These are phyloP conservation scores for Phaeotremella skinneri DNA, from an alignment of 768 basidiomycete species.

Conservation along the genomic window DNA sequence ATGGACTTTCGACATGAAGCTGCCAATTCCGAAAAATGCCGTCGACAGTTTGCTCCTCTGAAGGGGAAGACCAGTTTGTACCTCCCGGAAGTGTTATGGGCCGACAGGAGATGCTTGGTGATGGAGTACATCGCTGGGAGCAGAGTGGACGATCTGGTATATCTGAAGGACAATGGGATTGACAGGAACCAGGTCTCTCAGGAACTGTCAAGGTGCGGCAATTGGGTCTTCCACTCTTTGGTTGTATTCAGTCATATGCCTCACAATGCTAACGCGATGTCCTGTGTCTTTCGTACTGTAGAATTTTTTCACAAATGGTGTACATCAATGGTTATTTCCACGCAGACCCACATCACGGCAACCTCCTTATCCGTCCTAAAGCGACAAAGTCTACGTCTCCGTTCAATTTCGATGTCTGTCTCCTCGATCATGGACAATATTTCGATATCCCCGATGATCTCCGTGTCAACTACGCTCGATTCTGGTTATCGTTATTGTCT, in stretches of 20 bases:
- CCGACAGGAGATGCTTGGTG: constrained; percentile 78
- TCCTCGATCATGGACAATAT: constrained; percentile 80
- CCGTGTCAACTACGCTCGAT: constrained; percentile 66
- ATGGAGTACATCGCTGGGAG: constrained; percentile 87
- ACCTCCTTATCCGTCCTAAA: constrained; percentile 82
- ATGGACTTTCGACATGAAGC: constrained; percentile 95
- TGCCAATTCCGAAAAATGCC: constrained; percentile 70
- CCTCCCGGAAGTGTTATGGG: constrained; percentile 72
- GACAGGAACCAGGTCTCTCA: constrained; percentile 91
- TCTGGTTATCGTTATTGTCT: constrained; percentile 83
- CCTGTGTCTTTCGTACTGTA: too few species aligned
- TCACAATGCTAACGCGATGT: too few species aligned
- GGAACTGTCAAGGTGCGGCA: constrained; percentile 64
- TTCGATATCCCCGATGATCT: constrained; percentile 81
- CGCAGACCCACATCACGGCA: constrained; percentile 84
- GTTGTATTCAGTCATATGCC: too few species aligned
- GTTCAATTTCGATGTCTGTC: constrained; percentile 92
- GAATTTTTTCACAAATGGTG: constrained; percentile 91
- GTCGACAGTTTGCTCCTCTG: constrained; percentile 66
- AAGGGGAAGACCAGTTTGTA: constrained; percentile 70
- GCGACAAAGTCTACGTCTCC: constrained; percentile 65
- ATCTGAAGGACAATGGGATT: constrained; percentile 74
- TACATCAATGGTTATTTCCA: constrained; percentile 76
- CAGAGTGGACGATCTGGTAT: constrained; percentile 80
- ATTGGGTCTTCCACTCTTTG: not conserved